phyloP scores from a whole-genome alignment of 108 stramenopile species.

The Skeletonema grethae region DNA sequence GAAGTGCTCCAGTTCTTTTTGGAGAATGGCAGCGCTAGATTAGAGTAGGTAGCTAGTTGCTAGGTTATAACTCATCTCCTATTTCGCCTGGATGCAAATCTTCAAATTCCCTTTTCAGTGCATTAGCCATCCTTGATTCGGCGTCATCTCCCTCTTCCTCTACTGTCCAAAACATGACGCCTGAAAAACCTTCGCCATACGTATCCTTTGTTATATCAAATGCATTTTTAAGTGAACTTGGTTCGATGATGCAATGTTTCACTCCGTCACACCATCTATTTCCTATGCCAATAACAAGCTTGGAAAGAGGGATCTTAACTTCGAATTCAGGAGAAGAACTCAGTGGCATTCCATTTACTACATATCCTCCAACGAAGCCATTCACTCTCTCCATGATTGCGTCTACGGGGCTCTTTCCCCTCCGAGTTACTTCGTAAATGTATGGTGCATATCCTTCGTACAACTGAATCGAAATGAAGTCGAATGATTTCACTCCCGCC shows the following conservation, averaged over 20 bases:
- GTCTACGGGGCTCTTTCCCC: conserved; percentile 13
- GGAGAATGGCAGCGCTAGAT: conserved; percentile 3
- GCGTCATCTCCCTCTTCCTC: conserved; percentile 60
- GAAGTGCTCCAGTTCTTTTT: conserved; percentile 12
- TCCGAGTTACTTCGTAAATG: conserved; percentile 46
- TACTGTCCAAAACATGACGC: conserved; percentile 79
- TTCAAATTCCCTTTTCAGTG: conserved; percentile 10
- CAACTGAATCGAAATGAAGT: conserved; percentile 81
- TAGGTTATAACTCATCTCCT: background rate
- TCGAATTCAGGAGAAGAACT: conserved; percentile 8
- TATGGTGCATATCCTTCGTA: conserved; percentile 84
- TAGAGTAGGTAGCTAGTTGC: background rate
- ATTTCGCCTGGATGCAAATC: background rate
- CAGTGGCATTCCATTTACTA: conserved; percentile 12
- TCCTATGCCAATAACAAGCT: conserved; percentile 72
- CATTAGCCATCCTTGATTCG: conserved; percentile 5
- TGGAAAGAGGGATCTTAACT: conserved; percentile 50
- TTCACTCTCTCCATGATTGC: conserved; percentile 30
- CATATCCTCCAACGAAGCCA: conserved; percentile 17
- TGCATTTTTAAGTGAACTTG: conserved; percentile 32
- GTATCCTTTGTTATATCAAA: conserved; percentile 33
- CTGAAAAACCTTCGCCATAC: conserved; percentile 41
- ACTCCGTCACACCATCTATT: conserved; percentile 62
- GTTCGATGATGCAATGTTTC: conserved; percentile 41
- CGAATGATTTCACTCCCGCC: conserved; percentile 66